Base-by-base conservation (phyloP, 2,329 filamentous ascomycete species). In the Ophiostoma tasmaniense region DNA sequence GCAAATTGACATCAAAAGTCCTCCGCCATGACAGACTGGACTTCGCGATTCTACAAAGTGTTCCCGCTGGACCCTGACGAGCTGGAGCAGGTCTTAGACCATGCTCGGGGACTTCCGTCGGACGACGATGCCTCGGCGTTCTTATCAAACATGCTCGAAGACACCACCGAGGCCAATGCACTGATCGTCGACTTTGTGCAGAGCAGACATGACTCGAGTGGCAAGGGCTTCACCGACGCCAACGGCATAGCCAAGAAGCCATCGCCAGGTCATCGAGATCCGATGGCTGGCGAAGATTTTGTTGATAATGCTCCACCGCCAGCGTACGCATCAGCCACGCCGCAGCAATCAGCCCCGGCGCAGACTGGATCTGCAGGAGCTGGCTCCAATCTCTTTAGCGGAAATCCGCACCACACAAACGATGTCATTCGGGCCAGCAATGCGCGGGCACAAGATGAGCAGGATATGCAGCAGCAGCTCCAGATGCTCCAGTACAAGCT, bases 381-480 rank as follows among this genome's bases (percentile, higher is more conserved):
- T 28, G n/a, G 50, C 13, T 25, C n/a, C 11, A 25, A 25, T 33
- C 20, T 66, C 14, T 35, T 37, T 39, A 39, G 64, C 25, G 39
- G n/a, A 42, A 66, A 66, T 25, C 42, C 22, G 14, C 28, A 25
- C 8, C 69, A 68, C 64, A 66, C 66, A 45, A 70, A 68, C 13
- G 39, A 25, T n/a, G 1, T 70, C 25, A 70, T 66, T 33, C 13
- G 55, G 42, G 67, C 67, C 17, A 65, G 64, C 66, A 52, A 68
- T 6, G 8, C 64, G 66, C 45, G 69, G 5, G 59, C 59, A 5
- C 59, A 20, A 7, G 59, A 62, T 13, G 59, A 71, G 77, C 79
- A 81, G 76, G 74, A 80, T 42, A 81, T 82, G 78, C 79, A 81
- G 68, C 77, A 79, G 62, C 52, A 73, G 25, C 74, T 82, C 3